Percentiles rank a stretch among this genome's conserved stretches.
Evolutionary conservation across 2,329 filamentous ascomycete species (phyloP).

Genomic region (Pseudogymnoascus sp.): DNA sequence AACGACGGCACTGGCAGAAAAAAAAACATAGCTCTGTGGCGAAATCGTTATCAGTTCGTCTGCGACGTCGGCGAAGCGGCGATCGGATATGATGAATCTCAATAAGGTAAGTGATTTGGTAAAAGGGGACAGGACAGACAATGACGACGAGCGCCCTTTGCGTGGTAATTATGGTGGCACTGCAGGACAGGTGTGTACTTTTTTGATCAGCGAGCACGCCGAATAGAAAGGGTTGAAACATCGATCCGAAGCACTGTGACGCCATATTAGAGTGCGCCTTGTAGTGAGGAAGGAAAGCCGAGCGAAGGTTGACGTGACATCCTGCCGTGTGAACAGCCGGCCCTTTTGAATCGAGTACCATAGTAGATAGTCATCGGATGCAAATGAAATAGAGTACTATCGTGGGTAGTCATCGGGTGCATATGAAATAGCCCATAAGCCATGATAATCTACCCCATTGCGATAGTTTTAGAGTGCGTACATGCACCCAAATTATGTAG

Average conservation of each 20-base stretch:
- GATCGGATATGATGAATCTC: neutral
- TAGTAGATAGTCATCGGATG: neutral
- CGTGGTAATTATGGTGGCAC: neutral
- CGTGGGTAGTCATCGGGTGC: neutral
- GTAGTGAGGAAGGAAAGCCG: neutral
- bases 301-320: neutral
- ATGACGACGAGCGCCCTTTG: neutral
- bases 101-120: neutral
- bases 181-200: neutral
- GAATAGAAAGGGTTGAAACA: neutral
- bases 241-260: neutral
- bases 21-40: neutral
- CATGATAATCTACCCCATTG: neutral
- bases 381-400: neutral
- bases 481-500: neutral
- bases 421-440: neutral
- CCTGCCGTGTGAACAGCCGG: neutral
- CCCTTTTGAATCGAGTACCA: neutral
- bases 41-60: constrained; percentile 6
- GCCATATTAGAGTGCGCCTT: neutral
- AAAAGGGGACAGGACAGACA: neutral
- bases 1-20: neutral
- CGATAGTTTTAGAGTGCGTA: neutral
- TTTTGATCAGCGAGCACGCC: neutral
- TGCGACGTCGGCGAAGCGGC: neutral